Conservation (phyloP, 257 asterid species). For the Coffea eugenioides region DNA sequence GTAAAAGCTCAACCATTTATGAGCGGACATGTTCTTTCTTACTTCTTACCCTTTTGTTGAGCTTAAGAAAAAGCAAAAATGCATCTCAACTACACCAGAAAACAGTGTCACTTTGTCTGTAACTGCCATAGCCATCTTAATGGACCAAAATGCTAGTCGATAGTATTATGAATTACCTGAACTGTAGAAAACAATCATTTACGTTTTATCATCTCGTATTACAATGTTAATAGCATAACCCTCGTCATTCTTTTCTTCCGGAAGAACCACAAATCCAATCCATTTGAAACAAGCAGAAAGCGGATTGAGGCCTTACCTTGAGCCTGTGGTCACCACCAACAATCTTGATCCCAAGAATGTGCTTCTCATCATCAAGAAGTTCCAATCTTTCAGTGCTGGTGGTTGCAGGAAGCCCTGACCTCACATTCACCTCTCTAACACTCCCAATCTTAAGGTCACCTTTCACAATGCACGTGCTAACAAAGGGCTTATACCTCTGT, state of each 20-base stretch:
- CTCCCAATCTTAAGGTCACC: conserved; percentile 80
- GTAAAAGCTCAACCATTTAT: not conserved
- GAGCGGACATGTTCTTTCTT: not conserved
- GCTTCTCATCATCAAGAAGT: conserved; percentile 76
- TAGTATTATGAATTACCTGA: not conserved
- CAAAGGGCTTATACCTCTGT: conserved; percentile 89
- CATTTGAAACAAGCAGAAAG: not conserved
- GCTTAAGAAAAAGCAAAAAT: not conserved
- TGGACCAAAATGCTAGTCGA: no score
- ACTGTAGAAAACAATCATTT: not conserved
- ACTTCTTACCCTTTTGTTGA: not conserved
- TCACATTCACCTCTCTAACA: conserved; percentile 88
- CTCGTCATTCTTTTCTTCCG: not conserved
- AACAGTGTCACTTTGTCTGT: not conserved
- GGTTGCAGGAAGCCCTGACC: conserved; percentile 93
- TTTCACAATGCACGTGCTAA: conserved; percentile 63
- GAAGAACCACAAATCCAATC: not conserved
- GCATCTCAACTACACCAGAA: not conserved
- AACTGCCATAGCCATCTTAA: not conserved
- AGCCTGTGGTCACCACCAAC: conserved; percentile 96
- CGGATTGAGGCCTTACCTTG: conserved; percentile 39
- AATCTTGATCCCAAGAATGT: conserved; percentile 75
- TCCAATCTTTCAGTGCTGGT: conserved; percentile 92
- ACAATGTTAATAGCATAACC: not conserved
- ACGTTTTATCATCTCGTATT: not conserved